Conservation (phyloP, 2,329 filamentous ascomycete genomes). For the Cercospora zeina region DNA sequence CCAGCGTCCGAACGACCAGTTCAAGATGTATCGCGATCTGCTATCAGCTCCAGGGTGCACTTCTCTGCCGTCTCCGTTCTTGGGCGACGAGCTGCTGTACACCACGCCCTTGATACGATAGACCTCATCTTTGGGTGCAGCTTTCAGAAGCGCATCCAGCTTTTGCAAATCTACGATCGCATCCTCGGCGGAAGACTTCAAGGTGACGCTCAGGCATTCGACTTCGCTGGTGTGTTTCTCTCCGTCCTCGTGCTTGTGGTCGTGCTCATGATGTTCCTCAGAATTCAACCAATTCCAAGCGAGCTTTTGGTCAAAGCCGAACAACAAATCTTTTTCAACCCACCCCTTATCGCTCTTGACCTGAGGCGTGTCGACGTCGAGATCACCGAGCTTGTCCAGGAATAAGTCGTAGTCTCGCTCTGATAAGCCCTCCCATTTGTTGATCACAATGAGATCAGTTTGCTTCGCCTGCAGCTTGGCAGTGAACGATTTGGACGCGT, state of each 20-base stretch:
- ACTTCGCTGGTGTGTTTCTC: conserved; percentile 77
- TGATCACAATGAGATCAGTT: conserved; percentile 87
- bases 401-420: conserved; percentile 76
- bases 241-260: conserved; percentile 45
- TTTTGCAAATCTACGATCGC: conserved; percentile 60
- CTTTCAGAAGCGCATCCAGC: conserved; percentile 65
- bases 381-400: conserved; percentile 73
- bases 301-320: conserved; percentile 84
- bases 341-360: conserved; percentile 81
- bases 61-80: conserved; percentile 42
- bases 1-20: conserved; percentile 98
- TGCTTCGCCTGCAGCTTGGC: conserved; percentile 85
- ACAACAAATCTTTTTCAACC: conserved; percentile 75
- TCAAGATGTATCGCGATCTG: conserved; percentile 74
- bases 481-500: conserved; percentile 87
- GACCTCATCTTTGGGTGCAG: conserved; percentile 86
- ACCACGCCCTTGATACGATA: conserved; percentile 86
- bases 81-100: conserved; percentile 48
- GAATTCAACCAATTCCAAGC: conserved; percentile 52
- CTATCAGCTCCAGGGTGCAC: conserved; percentile 40
- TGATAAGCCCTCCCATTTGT: conserved; percentile 81
- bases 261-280: conserved; percentile 44
- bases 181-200: conserved; percentile 46
- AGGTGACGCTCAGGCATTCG: conserved; percentile 81
- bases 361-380: conserved; percentile 74